phyloP scores from a whole-genome alignment of 148 eudicot species.

The Vaccinium myrtillus region DNA sequence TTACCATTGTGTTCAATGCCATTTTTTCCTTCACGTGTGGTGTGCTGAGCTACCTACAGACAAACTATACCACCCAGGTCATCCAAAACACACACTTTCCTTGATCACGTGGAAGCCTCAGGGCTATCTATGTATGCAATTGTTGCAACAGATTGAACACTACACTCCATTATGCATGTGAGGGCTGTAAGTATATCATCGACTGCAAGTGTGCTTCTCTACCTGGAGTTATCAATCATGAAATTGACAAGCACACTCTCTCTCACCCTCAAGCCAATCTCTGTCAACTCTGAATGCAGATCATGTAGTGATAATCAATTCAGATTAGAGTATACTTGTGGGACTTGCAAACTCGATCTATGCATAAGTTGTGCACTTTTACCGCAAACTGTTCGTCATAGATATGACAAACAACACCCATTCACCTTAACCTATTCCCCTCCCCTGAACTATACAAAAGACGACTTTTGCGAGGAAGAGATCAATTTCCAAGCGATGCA shows the following conservation, averaged over 20 bases:
- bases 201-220: not conserved
- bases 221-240: not conserved
- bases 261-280: not conserved
- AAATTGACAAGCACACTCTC: not conserved
- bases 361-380: not conserved
- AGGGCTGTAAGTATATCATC: not conserved
- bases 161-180: not conserved
- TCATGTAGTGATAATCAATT: not conserved
- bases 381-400: not conserved
- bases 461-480: not conserved
- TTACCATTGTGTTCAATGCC: not conserved
- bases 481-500: not conserved
- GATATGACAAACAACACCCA: not conserved
- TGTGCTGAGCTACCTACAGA: not conserved
- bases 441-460: not conserved
- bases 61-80: not conserved
- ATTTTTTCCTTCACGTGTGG: not conserved
- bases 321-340: not conserved
- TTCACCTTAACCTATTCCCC: not conserved
- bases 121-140: rapidly evolving
- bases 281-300: not conserved
- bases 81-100: not conserved
- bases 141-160: not conserved
- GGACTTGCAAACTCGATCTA: not conserved
- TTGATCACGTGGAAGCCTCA: rapidly evolving